Evolutionary conservation across 2,329 filamentous ascomycete genomes (phyloP).

Genomic region (Scedosporium boydii): DNA sequence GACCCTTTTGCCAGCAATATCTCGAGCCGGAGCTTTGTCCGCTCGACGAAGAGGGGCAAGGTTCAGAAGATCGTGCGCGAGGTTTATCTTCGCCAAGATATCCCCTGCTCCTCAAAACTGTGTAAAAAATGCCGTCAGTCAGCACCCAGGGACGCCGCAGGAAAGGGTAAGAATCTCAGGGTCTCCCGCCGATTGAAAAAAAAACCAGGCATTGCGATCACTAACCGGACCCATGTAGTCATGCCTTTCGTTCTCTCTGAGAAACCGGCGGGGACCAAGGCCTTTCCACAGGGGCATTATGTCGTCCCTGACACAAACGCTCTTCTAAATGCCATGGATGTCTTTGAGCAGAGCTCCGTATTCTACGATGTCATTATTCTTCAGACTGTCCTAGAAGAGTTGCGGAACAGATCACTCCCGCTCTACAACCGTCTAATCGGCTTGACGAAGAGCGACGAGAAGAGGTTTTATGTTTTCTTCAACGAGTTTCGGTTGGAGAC

Average conservation of each 20-base stretch:
- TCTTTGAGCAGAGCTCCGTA: conserved; percentile 84
- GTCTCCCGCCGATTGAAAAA: not conserved
- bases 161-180: conserved; percentile 50
- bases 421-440: conserved; percentile 89
- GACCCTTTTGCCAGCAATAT: conserved; percentile 60
- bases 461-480: conserved; percentile 98
- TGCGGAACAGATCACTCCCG: conserved; percentile 86
- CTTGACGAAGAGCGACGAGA: conserved; percentile 89
- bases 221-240: conserved; percentile 34
- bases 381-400: conserved; percentile 92
- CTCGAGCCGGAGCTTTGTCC: conserved; percentile 90
- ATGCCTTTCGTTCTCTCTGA: conserved; percentile 82
- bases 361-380: conserved; percentile 97
- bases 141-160: conserved; percentile 70
- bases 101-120: conserved; percentile 89
- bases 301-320: conserved; percentile 94
- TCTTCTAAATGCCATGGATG: conserved; percentile 88
- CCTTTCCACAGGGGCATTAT: conserved; percentile 83
- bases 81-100: conserved; percentile 90
- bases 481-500: conserved; percentile 96
- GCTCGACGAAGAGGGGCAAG: conserved; percentile 90
- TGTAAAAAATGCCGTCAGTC: conserved; percentile 66
- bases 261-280: conserved; percentile 72
- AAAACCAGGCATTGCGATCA: not conserved
- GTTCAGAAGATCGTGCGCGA: conserved; percentile 98